Evolutionary conservation across 106 monocot genomes (phyloP).

Genomic region (Dactylorhiza incarnata): DNA sequence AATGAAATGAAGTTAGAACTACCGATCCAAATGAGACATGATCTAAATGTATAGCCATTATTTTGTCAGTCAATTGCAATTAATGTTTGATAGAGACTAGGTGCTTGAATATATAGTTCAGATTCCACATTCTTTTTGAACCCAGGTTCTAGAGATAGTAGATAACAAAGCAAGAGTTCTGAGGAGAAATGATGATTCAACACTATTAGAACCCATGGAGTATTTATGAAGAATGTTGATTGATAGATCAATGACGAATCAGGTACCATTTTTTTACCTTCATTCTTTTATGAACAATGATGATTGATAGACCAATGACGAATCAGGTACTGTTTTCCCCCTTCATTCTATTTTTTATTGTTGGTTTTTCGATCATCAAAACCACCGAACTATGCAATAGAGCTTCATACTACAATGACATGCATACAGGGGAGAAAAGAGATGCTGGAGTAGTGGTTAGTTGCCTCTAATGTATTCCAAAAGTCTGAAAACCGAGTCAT

Average conservation of each 20-base stretch:
- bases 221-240: conserved; percentile 20
- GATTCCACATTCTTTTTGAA: conserved; percentile 3
- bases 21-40: not conserved
- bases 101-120: not conserved
- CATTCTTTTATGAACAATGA: not conserved
- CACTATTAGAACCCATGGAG: conserved; percentile 18
- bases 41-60: not conserved
- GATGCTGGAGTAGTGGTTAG: no score
- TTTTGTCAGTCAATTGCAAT: not conserved
- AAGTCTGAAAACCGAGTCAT: no score
- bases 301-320: no score
- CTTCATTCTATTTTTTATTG: no score
- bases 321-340: no score
- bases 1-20: not conserved
- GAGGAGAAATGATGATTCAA: conserved; percentile 21
- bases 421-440: no score
- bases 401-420: no score
- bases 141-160: conserved; percentile 59
- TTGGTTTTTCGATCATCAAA: no score
- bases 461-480: no score
- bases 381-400: no score
- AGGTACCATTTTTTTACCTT: not conserved
- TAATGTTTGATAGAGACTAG: not conserved
- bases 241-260: not conserved
- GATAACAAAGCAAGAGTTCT: conserved; percentile 42